Evolutionary conservation across 192 early-diverging fungal species (phyloP), one percentile per base, ranked within the genome.

Genomic region (Linnemannia zychae): DNA sequence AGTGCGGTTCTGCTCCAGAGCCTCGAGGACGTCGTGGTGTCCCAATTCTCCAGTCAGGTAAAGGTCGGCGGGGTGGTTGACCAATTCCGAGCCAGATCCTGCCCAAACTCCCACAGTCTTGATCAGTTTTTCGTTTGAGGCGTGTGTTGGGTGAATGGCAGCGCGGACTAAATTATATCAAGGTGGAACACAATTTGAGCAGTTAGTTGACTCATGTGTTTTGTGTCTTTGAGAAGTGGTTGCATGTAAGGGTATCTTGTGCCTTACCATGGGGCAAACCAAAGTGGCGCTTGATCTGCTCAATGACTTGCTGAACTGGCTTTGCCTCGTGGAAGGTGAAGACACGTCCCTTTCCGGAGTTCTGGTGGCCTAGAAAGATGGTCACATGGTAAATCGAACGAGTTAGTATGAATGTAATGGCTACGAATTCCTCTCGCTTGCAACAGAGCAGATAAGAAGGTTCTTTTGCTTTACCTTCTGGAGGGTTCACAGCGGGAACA

Each of bases 41-140:
- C 93, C 93, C 94, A 99, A 96, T 90, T 99, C 98, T 18, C 97
- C 98, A 12, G 98, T 97, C 44, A 97, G 92, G 78, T 93, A 97
- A 36, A 99, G 77, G 84, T 98, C 97, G 4, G 96, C 94, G 20
- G 84, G 81, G 33, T 81, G 77, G 63, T 68, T 78, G 74, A 81
- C 49, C 49, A 88, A 78, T 34, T 79, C 77, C 50, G 52, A 84
- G 67, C 93, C 95, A 3, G 97, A 97, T 17, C 98, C 98, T 12
- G 97, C 97, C 90, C 98, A 99, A 50, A 98, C 96, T 13, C 95
- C 98, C 40, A 98, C 90, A 5, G 92, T 93, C 49, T 85, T 80
- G 47, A 98, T 92, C n/a, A 91, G 81, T 31, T 83, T 77, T 28
- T 81, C 78, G 44, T 75, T 81, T 24, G 49, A 73, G 15, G 73